Conservation (phyloP, 2,329 filamentous ascomycete genomes). For the Dothiorella sarmentorum region DNA sequence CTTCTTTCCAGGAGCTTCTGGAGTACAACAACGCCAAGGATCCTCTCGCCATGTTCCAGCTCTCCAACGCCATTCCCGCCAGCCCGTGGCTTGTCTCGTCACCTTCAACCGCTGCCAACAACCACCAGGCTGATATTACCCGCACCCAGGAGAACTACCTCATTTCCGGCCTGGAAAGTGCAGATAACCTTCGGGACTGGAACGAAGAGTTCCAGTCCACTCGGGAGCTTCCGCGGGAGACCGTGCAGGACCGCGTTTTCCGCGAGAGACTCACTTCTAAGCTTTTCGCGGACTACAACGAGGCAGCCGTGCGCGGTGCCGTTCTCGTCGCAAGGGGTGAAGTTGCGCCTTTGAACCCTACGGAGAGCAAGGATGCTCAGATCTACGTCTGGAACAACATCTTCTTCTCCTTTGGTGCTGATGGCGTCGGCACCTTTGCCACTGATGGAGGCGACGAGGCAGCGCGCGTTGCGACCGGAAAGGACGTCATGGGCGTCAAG, state of each 20-base stretch:
- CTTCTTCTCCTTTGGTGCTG: conserved; percentile 97
- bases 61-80: conserved; percentile 89
- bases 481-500: conserved; percentile 91
- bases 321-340: conserved; percentile 90
- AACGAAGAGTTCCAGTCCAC: conserved; percentile 99
- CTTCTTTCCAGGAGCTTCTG: conserved; percentile 73
- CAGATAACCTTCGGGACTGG: conserved; percentile 94
- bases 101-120: conserved; percentile 59
- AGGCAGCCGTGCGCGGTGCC: conserved; percentile 87
- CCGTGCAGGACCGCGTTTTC: conserved; percentile 93
- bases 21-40: conserved; percentile 83
- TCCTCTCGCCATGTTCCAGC: conserved; percentile 87
- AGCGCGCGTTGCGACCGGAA: conserved; percentile 90
- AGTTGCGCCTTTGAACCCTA: conserved; percentile 90
- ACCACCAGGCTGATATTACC: conserved; percentile 79
- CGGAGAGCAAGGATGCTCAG: conserved; percentile 86
- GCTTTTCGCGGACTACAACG: conserved; percentile 95
- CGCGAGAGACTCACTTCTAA: conserved; percentile 91
- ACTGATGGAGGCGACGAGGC: conserved; percentile 96
- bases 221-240: conserved; percentile 87
- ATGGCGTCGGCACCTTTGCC: conserved; percentile 95
- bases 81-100: conserved; percentile 87
- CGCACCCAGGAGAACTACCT: conserved; percentile 91
- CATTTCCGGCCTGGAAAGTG: conserved; percentile 85
- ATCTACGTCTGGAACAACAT: conserved; percentile 99